Base-by-base conservation (phyloP, 768 basidiomycete species). In the Kwoniella shandongensis region DNA sequence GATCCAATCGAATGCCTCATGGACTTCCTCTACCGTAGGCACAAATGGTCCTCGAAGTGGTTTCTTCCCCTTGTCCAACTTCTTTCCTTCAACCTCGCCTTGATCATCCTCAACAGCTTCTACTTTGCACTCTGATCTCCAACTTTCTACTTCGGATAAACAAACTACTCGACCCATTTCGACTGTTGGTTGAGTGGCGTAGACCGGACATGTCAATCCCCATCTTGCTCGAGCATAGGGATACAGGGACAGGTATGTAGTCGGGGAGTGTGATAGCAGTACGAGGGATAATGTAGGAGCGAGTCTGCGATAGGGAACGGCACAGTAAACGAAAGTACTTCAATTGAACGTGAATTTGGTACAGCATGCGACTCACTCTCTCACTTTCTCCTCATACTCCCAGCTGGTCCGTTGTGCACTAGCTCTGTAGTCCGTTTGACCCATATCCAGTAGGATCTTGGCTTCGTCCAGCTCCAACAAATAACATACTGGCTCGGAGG, bases 381-480 rank as follows among this genome's bases (percentile, higher is more conserved):
- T 51, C 26, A 79, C 65, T 50, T 62, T 69, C 27, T 69, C 56
- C 49, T 78, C 73, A 44, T 74, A 76, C 26, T 69, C 66, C 62
- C 66, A 76, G 11, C 52, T 46, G 10, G 40, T 30, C 32, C 65
- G 65, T 22, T 48, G 39, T 8, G 64, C n/a, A 7, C 66, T 64
- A 11, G 54, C 50, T 22, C 72, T 38, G 30, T 70, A 72, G 54
- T 78, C 77, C 35, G 65, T 51, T 49, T 91, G 88, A 12, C 96
- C 96, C 74, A 94, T 91, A 79, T 99, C 96, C 55, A 99, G 82
- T 18, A 99, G 83, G 66, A 99, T 89, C 56, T 85, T 83, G 20
- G 96, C 86, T 77, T 93, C 91, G 80, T 98, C 96, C 52, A 98
- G 83, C 69, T 97, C 88, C 20, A 99, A 84, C 29, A 98, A 80